Base-by-base conservation (phyloP, 106 monocot genomes). In the Iris macrosiphon region DNA sequence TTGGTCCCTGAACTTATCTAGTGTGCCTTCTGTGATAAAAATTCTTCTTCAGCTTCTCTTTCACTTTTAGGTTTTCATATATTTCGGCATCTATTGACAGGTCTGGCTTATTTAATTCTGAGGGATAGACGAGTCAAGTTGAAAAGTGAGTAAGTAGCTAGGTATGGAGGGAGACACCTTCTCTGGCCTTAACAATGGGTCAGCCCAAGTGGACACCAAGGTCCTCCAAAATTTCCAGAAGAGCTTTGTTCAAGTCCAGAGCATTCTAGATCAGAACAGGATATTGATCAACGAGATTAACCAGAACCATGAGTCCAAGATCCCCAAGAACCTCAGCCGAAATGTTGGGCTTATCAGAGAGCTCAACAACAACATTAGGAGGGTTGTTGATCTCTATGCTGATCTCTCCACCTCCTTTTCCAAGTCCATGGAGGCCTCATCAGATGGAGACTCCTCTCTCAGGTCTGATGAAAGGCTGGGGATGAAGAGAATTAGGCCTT, bases 181-280 rank as follows among this genome's bases (percentile, higher is more conserved):
- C 20, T 39, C 57, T 24, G 38, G 59, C 12, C n/a, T 13, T 10
- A 28, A 28, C 24, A 29, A 43, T 27, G 59, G 59, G 2, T 18
- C 52, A 32, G 3, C 14, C 7, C 33, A 34, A 7, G 12, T 55
- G 31, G 57, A 57, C 13, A 40, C 3, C 39, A 57, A 57, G 18
- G 57, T 57, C 12, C 12, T 57, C 7, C 44, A 31, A n/a, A 60
- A 18, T 19, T 60, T 60, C 31, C 60, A 60, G 18, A 45, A 43
- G 19, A 44, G 42, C 18, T 60, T 60, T 30, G 45, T 60, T 27
- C 60, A 60, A 45, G 60, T 60, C 6, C 42, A 60, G 45, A 60
- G 28, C 29, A 60, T 60, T 4, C 14, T 60, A 25, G 45, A 60
- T 45, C 60, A 45, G 3, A 60, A 60, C 10, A 26, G 60, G 17